Base-by-base conservation (phyloP, 2,329 filamentous ascomycete species). In the Aspergillus candidus region DNA sequence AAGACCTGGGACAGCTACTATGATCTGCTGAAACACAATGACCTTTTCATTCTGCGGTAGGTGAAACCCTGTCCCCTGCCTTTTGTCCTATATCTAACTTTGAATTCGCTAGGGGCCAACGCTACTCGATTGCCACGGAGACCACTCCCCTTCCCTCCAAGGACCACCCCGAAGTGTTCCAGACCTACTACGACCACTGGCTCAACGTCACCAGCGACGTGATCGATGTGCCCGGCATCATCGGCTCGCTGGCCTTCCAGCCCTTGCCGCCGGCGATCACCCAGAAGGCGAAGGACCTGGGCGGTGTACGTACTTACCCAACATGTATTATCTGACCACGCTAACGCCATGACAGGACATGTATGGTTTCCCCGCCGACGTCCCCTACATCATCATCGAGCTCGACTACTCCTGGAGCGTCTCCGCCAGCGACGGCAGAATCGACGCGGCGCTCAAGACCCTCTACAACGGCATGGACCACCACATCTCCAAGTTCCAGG, bases 1-100 rank as follows among this genome's bases (percentile, higher is more conserved):
- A 71, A 73, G 54, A 70, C 69, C 3, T 74, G 70, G 49, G 53
- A 65, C 43, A 70, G 63, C 6, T 77, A 76, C 48, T 63, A 69
- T 40, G 68, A 71, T 34, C 60, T 79, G 6, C 57, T 65, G 38
- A 63, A 62, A 47, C 41, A 59, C 43, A 77, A 75, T 52, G 72
- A 78, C 45, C 30, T 55, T 13, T 60, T 62, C 41, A 61, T 66
- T 32, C 35, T 52, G 8, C 39, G 44, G 50, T 50, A n/a, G n/a
- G n/a, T n/a, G n/a, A n/a, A n/a, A n/a, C n/a, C n/a, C n/a, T n/a
- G n/a, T n/a, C n/a, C n/a, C n/a, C n/a, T n/a, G n/a, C n/a, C n/a
- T n/a, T n/a, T n/a, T 62, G 8, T 48, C 55, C 53, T 60, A 37
- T 48, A 37, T 48, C 48, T 46, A 7, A 18, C 8, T 6, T 15